These are phyloP conservation scores for Solanum chaucha DNA, from an alignment of 257 asterid species.

Conservation along the genomic window DNA sequence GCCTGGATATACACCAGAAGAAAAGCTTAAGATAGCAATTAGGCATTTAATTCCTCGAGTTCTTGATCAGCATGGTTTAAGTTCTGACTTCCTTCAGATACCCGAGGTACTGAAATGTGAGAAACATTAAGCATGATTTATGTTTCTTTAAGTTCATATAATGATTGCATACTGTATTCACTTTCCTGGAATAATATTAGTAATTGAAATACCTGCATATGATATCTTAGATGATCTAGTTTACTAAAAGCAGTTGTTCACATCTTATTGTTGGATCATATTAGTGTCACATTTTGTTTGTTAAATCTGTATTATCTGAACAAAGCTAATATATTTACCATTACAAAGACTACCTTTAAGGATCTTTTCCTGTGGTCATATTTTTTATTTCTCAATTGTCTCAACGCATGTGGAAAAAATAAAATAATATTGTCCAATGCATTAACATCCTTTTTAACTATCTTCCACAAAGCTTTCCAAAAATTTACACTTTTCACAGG, in stretches of 20 bases:
- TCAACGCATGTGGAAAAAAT: not conserved
- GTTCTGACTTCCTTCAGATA: constrained; percentile 76
- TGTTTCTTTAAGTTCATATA: not conserved
- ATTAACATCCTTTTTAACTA: not conserved
- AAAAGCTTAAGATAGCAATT: constrained; percentile 85
- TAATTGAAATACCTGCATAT: not conserved
- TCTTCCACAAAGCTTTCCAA: not conserved
- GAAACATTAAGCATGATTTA: not conserved
- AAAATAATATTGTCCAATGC: not conserved
- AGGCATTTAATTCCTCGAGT: constrained; percentile 90
- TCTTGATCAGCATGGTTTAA: constrained; percentile 94
- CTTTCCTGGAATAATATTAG: not conserved
- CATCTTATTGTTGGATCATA: not conserved
- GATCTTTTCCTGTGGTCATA: not conserved
- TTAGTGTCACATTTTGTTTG: not conserved
- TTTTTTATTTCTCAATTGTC: not conserved
- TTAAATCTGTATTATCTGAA: not conserved
- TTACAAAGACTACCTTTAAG: not conserved
- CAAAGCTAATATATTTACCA: not conserved
- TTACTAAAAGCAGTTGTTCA: not conserved
- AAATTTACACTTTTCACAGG: not conserved
- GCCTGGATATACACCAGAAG: constrained; percentile 99
- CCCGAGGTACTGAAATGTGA: constrained; percentile 66
- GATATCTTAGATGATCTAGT: not conserved
- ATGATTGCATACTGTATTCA: constrained; percentile 1